Evolutionary conservation across 2,329 filamentous ascomycete species (phyloP).

Genomic region (Phyllosticta paracitricarpa): DNA sequence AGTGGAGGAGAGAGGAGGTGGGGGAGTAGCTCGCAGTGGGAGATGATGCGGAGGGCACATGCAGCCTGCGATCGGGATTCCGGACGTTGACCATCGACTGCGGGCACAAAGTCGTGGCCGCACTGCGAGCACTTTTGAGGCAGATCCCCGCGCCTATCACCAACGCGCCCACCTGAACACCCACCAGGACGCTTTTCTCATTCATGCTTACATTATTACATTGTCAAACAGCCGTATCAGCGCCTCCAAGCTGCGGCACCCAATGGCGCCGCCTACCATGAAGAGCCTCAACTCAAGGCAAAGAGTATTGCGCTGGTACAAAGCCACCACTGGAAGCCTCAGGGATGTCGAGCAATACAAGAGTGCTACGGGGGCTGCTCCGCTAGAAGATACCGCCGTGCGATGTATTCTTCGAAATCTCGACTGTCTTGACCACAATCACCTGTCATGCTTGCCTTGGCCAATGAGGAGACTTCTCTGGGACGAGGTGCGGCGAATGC

Average conservation of each 20-base stretch:
- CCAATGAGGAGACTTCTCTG: neutral
- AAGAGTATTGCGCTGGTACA: neutral
- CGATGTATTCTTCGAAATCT: constrained; percentile 6
- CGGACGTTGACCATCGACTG: neutral
- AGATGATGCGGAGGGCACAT: constrained; percentile 3
- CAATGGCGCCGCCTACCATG: neutral
- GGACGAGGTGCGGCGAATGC: neutral
- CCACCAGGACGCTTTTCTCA: neutral
- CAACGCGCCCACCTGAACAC: neutral
- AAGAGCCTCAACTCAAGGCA: neutral
- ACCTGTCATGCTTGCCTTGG: constrained; percentile 4
- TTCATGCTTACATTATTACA: too few relatives aligned
- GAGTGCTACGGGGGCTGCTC: neutral
- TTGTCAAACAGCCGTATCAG: too few relatives aligned
- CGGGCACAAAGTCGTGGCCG: neutral
- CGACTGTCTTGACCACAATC: neutral
- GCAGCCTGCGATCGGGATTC: neutral
- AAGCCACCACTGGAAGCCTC: neutral
- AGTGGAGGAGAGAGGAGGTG: neutral
- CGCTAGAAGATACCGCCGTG: constrained; percentile 2
- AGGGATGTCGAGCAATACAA: neutral
- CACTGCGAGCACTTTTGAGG: neutral
- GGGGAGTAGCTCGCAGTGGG: neutral
- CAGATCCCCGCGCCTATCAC: neutral
- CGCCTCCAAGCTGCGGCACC: neutral